phyloP scores from a whole-genome alignment of 306 rosid species.

The Styphnolobium japonicum region DNA sequence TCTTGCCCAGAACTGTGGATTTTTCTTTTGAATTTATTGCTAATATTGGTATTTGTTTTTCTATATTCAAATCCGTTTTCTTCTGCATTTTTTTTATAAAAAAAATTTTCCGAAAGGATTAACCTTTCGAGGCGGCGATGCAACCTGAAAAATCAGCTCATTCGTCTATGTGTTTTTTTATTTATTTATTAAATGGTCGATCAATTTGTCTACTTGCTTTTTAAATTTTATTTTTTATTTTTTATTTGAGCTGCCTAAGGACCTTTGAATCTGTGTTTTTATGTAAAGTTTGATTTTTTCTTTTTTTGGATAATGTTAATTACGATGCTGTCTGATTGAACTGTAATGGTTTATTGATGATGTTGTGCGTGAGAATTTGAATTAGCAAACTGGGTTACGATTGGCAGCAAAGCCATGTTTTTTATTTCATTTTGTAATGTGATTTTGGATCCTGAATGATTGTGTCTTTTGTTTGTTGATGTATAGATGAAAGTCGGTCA shows the following conservation, averaged over 20 bases:
- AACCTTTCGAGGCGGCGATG: background rate
- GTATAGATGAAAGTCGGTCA: background rate
- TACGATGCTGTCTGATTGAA: background rate
- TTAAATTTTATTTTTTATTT: too few species aligned
- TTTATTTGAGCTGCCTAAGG: conserved; percentile 30
- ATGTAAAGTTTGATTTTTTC: background rate
- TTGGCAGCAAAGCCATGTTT: conserved; percentile 22
- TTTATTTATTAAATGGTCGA: background rate
- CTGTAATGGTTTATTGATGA: background rate
- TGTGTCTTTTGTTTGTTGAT: background rate
- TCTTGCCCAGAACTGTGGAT: background rate
- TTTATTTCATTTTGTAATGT: conserved; percentile 18
- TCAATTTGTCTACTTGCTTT: background rate
- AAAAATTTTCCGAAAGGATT: background rate
- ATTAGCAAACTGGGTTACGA: conserved; percentile 16
- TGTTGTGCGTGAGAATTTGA: conserved; percentile 15
- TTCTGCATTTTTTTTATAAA: background rate
- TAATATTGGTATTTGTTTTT: background rate
- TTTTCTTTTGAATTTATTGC: background rate
- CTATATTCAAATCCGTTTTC: conserved; percentile 1
- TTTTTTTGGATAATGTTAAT: background rate
- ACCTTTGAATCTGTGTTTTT: background rate
- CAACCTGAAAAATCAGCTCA: conserved; percentile 24
- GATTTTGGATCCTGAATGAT: conserved; percentile 17
- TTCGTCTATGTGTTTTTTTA: background rate